Base-by-base conservation (phyloP, 2,329 filamentous ascomycete species). In the Colletotrichum gloeosporioides region DNA sequence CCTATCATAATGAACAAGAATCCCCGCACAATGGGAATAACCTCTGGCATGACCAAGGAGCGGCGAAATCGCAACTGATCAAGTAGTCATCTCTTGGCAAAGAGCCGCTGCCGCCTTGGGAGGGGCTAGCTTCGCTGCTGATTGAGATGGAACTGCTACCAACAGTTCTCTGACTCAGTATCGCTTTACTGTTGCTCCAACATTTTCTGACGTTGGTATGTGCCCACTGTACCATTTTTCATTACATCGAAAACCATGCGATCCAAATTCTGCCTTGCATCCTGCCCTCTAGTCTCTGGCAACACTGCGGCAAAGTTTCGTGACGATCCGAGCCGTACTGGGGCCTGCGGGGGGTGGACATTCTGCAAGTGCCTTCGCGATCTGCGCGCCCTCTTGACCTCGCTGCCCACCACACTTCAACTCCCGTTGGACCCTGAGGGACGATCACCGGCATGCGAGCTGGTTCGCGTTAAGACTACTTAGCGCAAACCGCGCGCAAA, bases 351-450 rank as follows among this genome's bases (percentile, higher is more conserved):
- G 67, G 67, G 70, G 70, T n/a, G 59, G 74, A 32, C 74, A 61
- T 65, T 73, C 73, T 76, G 65, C 59, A 76, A 65, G 57, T 65
- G 70, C 64, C 70, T 59, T n/a, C 49, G 34, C 59, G 74, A 76
- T 76, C 74, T 76, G 70, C 65, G 53, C 36, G 44, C 57, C 72
- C 64, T 74, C 64, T 39, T 64, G 31, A 39, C 34, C 53, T 31
- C 69, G 59, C 44, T 76, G 64, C 59, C 73, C 64, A 68, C 55
- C 39, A 59, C 29, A 29, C n/a, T 69, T 57, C 36, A 49, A 74
- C 25, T 64, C 49, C 49, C 65, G 64, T 76, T 65, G 59, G 70
- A 76, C 70, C 65, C 74, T 69, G 70, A 74, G 29, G 22, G 74
- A 55, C 25, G 59, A 76, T 69, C 74, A 76, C 71, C 53, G 59